Evolutionary conservation across 2,329 filamentous ascomycete species (phyloP).

Genomic region (Claviceps paspali): DNA sequence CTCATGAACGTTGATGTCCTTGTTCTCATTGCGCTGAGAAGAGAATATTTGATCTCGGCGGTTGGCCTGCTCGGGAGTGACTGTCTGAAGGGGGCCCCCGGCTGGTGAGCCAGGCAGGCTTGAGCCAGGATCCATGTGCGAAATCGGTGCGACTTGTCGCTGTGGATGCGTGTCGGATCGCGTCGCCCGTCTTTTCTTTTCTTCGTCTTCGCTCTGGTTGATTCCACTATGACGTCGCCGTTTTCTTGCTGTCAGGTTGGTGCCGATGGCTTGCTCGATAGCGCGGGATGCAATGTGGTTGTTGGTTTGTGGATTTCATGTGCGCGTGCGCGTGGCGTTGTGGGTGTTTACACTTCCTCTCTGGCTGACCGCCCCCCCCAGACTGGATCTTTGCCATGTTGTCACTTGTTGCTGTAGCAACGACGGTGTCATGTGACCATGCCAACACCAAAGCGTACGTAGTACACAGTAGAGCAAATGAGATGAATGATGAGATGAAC

Average conservation of each 20-base stretch:
- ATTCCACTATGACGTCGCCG: not conserved
- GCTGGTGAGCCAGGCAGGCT: conserved; percentile 37
- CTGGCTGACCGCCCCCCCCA: no score
- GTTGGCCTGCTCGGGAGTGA: conserved; percentile 51
- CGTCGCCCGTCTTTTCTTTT: no score
- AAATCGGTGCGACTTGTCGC: not conserved
- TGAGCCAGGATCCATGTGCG: conserved; percentile 26
- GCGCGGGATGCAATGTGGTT: not conserved
- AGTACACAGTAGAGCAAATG: no score
- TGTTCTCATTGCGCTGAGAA: conserved; percentile 22
- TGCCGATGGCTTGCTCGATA: conserved; percentile 1
- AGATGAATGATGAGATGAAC: no score
- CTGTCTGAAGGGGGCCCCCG: conserved; percentile 40
- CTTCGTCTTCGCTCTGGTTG: no score
- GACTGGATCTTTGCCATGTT: no score
- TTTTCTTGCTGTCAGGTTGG: conserved; percentile 1
- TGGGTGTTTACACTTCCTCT: conserved; percentile 9
- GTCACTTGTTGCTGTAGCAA: conserved; percentile 6
- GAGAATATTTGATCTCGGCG: conserved; percentile 22
- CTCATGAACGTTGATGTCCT: conserved; percentile 48
- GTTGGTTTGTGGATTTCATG: conserved; percentile 1
- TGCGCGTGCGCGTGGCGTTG: not conserved
- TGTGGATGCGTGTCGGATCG: not conserved
- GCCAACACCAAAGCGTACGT: not conserved
- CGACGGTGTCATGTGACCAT: conserved; percentile 10